A percentile compares a stretch with the other conserved stretches of the same genome.
Conservation (phyloP, 768 basidiomycete species). For the Tricholoma sp. region DNA sequence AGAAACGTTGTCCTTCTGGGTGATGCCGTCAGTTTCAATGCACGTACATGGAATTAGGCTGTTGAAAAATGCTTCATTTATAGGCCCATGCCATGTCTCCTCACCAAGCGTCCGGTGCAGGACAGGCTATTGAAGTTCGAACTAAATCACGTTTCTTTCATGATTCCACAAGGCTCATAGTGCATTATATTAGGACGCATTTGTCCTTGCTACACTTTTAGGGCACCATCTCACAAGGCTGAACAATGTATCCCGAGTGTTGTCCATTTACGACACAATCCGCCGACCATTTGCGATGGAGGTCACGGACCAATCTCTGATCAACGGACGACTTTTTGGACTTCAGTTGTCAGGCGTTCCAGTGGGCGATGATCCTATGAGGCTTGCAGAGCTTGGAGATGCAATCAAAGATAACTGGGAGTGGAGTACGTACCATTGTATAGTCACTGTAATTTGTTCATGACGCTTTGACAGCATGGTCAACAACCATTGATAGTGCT, state of each 20-base stretch:
- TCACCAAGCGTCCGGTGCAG: conserved; percentile 43
- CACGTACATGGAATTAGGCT: neutral
- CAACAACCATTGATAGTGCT: conserved; percentile 6
- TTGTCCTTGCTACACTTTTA: conserved; percentile 11
- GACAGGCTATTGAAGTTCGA: conserved; percentile 45
- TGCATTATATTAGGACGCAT: conserved; percentile 7
- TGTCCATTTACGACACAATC: conserved; percentile 31
- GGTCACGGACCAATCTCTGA: conserved; percentile 20
- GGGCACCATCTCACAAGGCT: conserved; percentile 13
- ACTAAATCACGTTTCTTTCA: neutral
- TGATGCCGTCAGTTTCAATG: conserved; percentile 31
- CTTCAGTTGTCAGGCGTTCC: conserved; percentile 17
- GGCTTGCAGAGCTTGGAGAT: conserved; percentile 20
- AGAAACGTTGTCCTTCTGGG: conserved; percentile 38
- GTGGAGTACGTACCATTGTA: conserved; percentile 15
- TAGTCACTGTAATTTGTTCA: neutral
- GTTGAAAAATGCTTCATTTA: neutral
- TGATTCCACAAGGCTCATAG: neutral
- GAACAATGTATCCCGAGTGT: conserved; percentile 22
- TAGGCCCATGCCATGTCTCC: conserved; percentile 45
- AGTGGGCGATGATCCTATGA: conserved; percentile 12
- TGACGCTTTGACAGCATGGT: conserved; percentile 6
- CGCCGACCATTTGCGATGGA: conserved; percentile 31
- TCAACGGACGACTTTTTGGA: conserved; percentile 25
- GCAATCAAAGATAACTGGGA: conserved; percentile 26